Evolutionary conservation across 1,284 basidiomycete genomes (phyloP), one percentile per base, ranked within the genome.

Genomic region (Pseudozyma flocculosa): DNA sequence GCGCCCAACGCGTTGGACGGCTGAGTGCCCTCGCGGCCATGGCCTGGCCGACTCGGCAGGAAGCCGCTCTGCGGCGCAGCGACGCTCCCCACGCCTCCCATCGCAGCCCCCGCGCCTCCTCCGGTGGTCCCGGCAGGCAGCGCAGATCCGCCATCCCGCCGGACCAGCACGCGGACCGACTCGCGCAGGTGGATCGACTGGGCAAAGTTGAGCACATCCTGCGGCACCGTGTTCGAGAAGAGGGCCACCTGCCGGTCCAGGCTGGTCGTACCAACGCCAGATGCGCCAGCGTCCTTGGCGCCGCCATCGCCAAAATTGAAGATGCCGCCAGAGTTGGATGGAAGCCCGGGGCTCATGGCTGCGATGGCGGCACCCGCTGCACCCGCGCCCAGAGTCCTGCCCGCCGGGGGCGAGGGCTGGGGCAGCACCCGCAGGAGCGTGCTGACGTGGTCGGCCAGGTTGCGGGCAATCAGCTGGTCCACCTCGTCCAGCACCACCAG

Each of bases 401-500:
- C 41, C 19, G 42, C 30, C 5, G 50, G 41, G 4, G 58, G 45
- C 1, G 61, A 40, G 14, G 91, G 87, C 11, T 87, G 83, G 18
- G 93, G 94, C 18, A 98, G 82, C 38, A 93, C 81, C 60, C 92
- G 90, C 67, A 93, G 89, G 68, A 97, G 88, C 68, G 86, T 89
- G 78, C 91, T 87, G 21, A 98, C 93, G 75, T 88, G 90, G 54
- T 98, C 94, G 68, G 95, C 91, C 52, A 97, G 81, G 76, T 97
- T 97, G 48, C 94, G 86, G 9, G 94, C 93, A 75, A 98, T 95
- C 61, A 98, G 81, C 78, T 97, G 95, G 77, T 98, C 94, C 38
- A 96, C 93, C 77, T 98, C 94, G 74, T 98, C 94, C 18, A 98
- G 84, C 24, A 96, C 90, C 48, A 97, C 83, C 79, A 97, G 88